phyloP scores from a whole-genome alignment of 176 grass and related monocot species.

The Echinochloa phyllopogon region DNA sequence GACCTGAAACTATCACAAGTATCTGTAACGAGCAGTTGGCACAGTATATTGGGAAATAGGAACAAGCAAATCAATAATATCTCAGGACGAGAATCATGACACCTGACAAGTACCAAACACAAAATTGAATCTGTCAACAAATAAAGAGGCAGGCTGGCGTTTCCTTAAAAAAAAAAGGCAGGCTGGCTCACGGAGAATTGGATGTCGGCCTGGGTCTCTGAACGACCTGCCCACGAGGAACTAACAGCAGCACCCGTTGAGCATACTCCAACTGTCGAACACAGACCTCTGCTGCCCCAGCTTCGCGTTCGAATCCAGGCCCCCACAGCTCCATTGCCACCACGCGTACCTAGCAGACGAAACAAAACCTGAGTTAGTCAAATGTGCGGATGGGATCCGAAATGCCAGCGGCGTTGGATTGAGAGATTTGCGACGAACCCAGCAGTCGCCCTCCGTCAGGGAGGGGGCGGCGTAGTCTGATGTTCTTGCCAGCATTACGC shows the following conservation, averaged over 20 bases:
- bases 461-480: not conserved
- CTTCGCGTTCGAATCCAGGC: too few species aligned
- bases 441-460: not conserved
- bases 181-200: not conserved
- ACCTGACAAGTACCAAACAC: not conserved
- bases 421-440: not conserved
- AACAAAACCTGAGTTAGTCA: too few species aligned
- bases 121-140: not conserved
- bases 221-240: not conserved
- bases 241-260: not conserved
- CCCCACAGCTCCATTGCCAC: too few species aligned
- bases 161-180: not conserved
- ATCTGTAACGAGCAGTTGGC: too few species aligned
- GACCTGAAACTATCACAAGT: too few species aligned
- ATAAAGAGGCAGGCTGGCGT: not conserved
- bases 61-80: not conserved
- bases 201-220: not conserved
- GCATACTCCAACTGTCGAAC: not conserved
- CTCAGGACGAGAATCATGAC: not conserved
- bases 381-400: too few species aligned
- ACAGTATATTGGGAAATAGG: not conserved
- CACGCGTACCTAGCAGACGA: too few species aligned
- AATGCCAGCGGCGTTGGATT: not conserved
- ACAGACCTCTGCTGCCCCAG: too few species aligned
- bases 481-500: not conserved